Evolutionary conservation across 2,329 filamentous ascomycete species (phyloP).

Genomic region (Neoscytalidium dimidiatum): DNA sequence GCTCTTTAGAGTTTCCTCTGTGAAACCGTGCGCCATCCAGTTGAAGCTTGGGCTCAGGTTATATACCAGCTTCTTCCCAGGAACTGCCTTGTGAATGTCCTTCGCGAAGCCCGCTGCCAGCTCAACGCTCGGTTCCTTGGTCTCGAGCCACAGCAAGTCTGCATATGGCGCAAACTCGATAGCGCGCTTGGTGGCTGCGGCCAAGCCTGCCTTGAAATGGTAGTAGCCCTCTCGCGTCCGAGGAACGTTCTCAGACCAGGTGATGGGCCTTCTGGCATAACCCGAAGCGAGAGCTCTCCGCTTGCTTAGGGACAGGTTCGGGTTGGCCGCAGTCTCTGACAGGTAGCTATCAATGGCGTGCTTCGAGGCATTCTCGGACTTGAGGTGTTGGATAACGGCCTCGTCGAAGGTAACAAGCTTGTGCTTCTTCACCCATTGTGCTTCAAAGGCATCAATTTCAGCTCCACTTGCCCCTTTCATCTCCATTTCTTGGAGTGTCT

Average conservation of each 20-base stretch:
- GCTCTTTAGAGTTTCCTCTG: constrained; percentile 74
- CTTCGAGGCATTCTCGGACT: constrained; percentile 63
- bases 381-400: constrained; percentile 75
- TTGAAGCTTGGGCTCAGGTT: constrained; percentile 97
- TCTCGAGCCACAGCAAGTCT: constrained; percentile 96
- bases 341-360: constrained; percentile 70
- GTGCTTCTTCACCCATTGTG: constrained; percentile 83
- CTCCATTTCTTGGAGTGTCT: constrained; percentile 90
- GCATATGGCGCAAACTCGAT: constrained; percentile 90
- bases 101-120: constrained; percentile 75
- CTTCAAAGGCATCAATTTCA: constrained; percentile 85
- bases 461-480: constrained; percentile 70
- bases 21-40: constrained; percentile 96
- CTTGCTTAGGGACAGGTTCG: constrained; percentile 74
- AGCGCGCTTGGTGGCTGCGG: constrained; percentile 87
- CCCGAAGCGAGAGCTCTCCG: constrained; percentile 72
- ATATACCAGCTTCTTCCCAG: constrained; percentile 90
- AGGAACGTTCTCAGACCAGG: constrained; percentile 89
- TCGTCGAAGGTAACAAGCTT: constrained; percentile 91
- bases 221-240: constrained; percentile 93
- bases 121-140: constrained; percentile 79
- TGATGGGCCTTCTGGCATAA: constrained; percentile 67
- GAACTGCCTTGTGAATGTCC: constrained; percentile 69
- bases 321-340: constrained; percentile 60
- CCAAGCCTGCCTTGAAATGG: constrained; percentile 82